Conservation (phyloP, 768 basidiomycete genomes). For the Lactarius vividus region DNA sequence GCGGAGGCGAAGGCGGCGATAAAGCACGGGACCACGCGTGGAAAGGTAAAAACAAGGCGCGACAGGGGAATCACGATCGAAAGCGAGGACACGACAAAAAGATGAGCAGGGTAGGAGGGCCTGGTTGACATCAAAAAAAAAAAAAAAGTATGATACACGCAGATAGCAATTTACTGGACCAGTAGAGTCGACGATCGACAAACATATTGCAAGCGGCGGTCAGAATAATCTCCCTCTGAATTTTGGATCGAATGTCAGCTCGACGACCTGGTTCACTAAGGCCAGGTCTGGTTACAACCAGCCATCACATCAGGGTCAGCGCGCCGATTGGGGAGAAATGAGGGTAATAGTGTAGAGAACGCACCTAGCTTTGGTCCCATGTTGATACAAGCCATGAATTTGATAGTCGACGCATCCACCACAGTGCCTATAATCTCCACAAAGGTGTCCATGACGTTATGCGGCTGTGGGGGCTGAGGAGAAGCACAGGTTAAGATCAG, state of each 20-base stretch:
- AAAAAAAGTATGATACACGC: slow-evolving; percentile 20
- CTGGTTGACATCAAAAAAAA: slow-evolving; percentile 11
- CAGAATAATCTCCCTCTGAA: slow-evolving; percentile 51
- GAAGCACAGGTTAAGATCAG: neutral
- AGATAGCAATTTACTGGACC: neutral
- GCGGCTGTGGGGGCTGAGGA: slow-evolving; percentile 34
- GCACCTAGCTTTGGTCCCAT: slow-evolving; percentile 63
- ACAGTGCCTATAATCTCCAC: slow-evolving; percentile 70
- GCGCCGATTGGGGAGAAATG: neutral
- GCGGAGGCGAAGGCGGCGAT: slow-evolving; percentile 40
- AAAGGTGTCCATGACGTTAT: slow-evolving; percentile 46
- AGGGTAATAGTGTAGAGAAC: slow-evolving; percentile 27
- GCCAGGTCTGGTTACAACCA: slow-evolving; percentile 53
- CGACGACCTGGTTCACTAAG: slow-evolving; percentile 59
- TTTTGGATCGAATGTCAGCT: slow-evolving; percentile 57
- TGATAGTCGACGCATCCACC: slow-evolving; percentile 51
- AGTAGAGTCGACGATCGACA: neutral
- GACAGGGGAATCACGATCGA: slow-evolving; percentile 66
- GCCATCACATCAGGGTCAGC: neutral
- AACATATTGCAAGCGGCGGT: neutral
- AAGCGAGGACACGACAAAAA: slow-evolving; percentile 90
- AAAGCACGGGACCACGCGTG: slow-evolving; percentile 56
- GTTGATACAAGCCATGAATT: slow-evolving; percentile 49
- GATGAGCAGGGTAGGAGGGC: slow-evolving; percentile 62
- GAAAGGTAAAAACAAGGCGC: slow-evolving; percentile 78